These are phyloP conservation scores for Aspergillus uvarum DNA, from an alignment of 2,329 filamentous ascomycete genomes.

Conservation along the genomic window DNA sequence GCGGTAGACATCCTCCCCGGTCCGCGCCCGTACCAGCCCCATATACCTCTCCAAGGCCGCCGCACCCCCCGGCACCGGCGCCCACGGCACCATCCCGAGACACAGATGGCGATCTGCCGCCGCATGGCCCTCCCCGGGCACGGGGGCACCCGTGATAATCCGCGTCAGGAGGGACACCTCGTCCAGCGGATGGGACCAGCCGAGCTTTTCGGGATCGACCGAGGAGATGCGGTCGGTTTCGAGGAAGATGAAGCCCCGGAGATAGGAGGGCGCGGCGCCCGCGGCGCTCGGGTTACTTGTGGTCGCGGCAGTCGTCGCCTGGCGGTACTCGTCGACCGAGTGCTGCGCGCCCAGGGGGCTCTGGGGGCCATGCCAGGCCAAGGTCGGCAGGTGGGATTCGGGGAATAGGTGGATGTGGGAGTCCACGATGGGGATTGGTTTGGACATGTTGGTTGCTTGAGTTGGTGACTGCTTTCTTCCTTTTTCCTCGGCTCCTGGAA, in stretches of 20 bases:
- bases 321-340: slow-evolving; percentile 64
- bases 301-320: slow-evolving; percentile 41
- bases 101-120: slow-evolving; percentile 56
- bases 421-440: slow-evolving; percentile 66
- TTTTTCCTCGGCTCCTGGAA: neutral
- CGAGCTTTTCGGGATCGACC: slow-evolving; percentile 42
- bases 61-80: slow-evolving; percentile 69
- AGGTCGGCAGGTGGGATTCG: slow-evolving; percentile 60
- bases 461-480: neutral
- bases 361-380: slow-evolving; percentile 67
- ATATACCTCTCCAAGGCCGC: slow-evolving; percentile 66
- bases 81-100: slow-evolving; percentile 77
- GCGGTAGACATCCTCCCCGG: slow-evolving; percentile 58
- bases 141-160: slow-evolving; percentile 62
- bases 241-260: slow-evolving; percentile 75
- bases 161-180: slow-evolving; percentile 70
- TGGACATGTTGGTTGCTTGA: slow-evolving; percentile 3
- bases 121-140: slow-evolving; percentile 59
- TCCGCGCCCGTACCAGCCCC: slow-evolving; percentile 53
- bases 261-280: slow-evolving; percentile 35
- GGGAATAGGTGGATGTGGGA: slow-evolving; percentile 91
- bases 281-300: slow-evolving; percentile 26
- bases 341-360: slow-evolving; percentile 63
- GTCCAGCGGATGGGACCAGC: slow-evolving; percentile 67
- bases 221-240: slow-evolving; percentile 75